Percentiles rank a stretch among this genome's conserved stretches.
phyloP scores from a whole-genome alignment of 352 stramenopile genomes.

The Globisporangium lucens region DNA sequence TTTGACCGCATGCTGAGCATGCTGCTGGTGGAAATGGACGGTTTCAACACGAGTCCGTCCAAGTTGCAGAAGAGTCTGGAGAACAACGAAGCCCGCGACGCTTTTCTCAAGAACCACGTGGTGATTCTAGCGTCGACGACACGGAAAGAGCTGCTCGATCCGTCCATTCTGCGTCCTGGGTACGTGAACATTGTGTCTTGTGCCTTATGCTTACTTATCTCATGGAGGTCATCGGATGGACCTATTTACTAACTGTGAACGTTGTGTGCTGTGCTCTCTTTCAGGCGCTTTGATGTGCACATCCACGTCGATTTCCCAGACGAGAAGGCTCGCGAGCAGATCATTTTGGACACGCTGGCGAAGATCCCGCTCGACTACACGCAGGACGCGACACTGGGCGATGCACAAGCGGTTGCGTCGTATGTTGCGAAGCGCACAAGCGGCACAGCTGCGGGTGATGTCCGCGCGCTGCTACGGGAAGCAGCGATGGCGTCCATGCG shows the following conservation, averaged over 20 bases:
- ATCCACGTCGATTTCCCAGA: slow-evolving; percentile 64
- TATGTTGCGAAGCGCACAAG: slow-evolving; percentile 53
- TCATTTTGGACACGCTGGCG: slow-evolving; percentile 48
- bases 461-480: slow-evolving; percentile 69
- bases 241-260: background rate
- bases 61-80: slow-evolving; percentile 32
- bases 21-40: slow-evolving; percentile 91
- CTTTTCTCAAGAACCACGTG: slow-evolving; percentile 80
- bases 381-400: slow-evolving; percentile 26
- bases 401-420: slow-evolving; percentile 33
- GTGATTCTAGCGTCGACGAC: slow-evolving; percentile 84
- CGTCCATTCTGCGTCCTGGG: slow-evolving; percentile 84
- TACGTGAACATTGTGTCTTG: slow-evolving; percentile 23
- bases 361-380: slow-evolving; percentile 58
- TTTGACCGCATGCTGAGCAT: slow-evolving; percentile 91
- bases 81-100: slow-evolving; percentile 38
- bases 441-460: slow-evolving; percentile 52
- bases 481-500: slow-evolving; percentile 75
- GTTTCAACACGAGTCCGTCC: slow-evolving; percentile 52
- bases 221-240: background rate
- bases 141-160: slow-evolving; percentile 71
- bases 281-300: slow-evolving; percentile 80
- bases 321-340: slow-evolving; percentile 41
- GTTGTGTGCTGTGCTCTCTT: background rate
- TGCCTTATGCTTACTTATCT: background rate